These are phyloP conservation scores for Conticribra guillardii DNA, from an alignment of 108 stramenopile species.

Conservation along the genomic window DNA sequence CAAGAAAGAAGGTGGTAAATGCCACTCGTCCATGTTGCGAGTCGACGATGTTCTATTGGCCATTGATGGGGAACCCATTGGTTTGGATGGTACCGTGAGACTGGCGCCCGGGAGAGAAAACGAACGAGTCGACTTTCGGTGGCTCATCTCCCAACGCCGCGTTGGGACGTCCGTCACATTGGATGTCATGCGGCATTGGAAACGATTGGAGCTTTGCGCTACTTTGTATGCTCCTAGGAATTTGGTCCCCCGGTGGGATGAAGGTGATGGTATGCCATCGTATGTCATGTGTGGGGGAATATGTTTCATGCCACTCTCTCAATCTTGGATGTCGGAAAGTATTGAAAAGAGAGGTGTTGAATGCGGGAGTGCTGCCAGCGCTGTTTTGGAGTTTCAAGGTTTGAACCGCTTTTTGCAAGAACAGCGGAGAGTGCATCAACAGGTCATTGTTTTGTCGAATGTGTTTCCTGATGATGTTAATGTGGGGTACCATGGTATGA, in stretches of 20 bases:
- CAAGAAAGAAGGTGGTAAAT: constrained; percentile 7
- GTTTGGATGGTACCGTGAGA: constrained; percentile 28
- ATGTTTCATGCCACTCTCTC: constrained; percentile 31
- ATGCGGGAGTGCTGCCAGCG: too few relatives aligned
- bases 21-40: constrained; percentile 9
- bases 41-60: constrained; percentile 30
- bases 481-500: constrained; percentile 29
- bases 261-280: constrained; percentile 19
- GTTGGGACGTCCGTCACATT: constrained; percentile 11
- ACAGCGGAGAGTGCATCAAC: constrained; percentile 17
- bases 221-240: constrained; percentile 15
- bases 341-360: too few relatives aligned
- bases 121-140: constrained; percentile 31
- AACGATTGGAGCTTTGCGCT: constrained; percentile 3
- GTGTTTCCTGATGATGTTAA: constrained; percentile 41
- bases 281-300: constrained; percentile 40
- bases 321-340: constrained; percentile 23
- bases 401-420: constrained; percentile 30
- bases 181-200: constrained; percentile 23
- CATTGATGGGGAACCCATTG: constrained; percentile 21
- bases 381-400: constrained; percentile 1
- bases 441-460: constrained; percentile 33
- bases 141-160: constrained; percentile 25
- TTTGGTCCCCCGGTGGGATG: constrained; percentile 23
- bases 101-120: constrained; percentile 28